Evolutionary conservation across 2,329 filamentous ascomycete species (phyloP).

Genomic region (Sporothrix inflata): DNA sequence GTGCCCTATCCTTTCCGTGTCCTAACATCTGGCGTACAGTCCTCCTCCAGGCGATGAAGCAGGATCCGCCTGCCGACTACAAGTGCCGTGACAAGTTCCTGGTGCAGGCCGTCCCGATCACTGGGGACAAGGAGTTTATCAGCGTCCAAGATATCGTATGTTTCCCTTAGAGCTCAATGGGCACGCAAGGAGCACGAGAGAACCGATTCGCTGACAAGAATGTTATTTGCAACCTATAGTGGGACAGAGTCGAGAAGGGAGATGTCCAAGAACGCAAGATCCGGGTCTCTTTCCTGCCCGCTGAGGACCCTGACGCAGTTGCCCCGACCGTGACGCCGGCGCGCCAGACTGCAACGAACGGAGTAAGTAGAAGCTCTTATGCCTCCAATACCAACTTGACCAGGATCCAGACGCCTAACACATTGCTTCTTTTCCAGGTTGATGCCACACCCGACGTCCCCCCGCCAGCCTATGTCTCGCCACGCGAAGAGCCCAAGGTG

Average conservation of each 20-base stretch:
- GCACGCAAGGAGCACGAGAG: background rate
- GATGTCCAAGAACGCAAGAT: constrained; percentile 94
- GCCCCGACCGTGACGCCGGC: constrained; percentile 41
- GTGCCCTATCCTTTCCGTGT: background rate
- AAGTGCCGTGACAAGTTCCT: constrained; percentile 62
- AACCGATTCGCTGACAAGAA: background rate
- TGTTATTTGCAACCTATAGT: constrained; percentile 53
- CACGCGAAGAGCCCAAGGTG: constrained; percentile 36
- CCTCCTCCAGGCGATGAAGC: constrained; percentile 96
- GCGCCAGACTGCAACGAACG: constrained; percentile 38
- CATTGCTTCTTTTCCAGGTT: constrained; percentile 33
- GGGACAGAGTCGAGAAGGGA: constrained; percentile 76
- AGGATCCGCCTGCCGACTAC: constrained; percentile 81
- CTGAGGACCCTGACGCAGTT: constrained; percentile 48
- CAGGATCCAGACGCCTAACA: background rate
- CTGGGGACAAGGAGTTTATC: constrained; percentile 78
- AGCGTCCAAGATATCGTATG: constrained; percentile 81
- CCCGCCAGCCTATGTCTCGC: constrained; percentile 41
- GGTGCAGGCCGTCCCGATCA: constrained; percentile 57
- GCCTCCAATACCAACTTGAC: background rate
- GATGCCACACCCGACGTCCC: constrained; percentile 42
- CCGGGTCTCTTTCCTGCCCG: constrained; percentile 79
- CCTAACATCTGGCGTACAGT: constrained; percentile 56
- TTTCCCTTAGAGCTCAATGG: constrained; percentile 25
- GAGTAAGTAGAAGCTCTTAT: constrained; percentile 34